Evolutionary conservation across 2,329 filamentous ascomycete species (phyloP), one percentile per base, ranked within the genome.

Genomic region (Acrocalymma vagum): DNA sequence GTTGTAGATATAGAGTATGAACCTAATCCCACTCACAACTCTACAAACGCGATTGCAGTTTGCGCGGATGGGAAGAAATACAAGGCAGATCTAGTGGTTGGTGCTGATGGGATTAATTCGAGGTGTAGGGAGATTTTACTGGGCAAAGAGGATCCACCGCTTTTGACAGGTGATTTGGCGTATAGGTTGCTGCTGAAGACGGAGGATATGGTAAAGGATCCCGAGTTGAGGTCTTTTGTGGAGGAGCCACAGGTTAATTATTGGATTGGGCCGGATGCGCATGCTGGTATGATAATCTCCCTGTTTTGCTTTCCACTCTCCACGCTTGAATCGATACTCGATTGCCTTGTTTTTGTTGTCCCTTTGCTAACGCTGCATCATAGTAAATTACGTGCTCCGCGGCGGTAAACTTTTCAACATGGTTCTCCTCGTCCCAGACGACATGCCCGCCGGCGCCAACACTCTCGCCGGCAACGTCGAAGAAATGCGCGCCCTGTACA

Each of bases 401-500:
- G 70, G 72, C 21, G 76, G 73, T 14, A 67, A 75, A 36, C 63
- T 75, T 6, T 76, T 78, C 61, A 79, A 79, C 55, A 76, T 79
- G 71, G 76, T 79, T 0, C 60, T 79, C 1, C 61, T 79, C 0
- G 75, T 78, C 0, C 77, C 76, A 0, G 77, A 79, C 38, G 74
- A 79, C 33, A 73, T 79, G 58, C 77, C 76, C 3, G 67, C 62
- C 1, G 69, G 68, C 3, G 62, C 70, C 2, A 72, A 71, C 13
- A 78, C 72, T 3, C 66, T 78, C 0, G 67, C 74, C 10, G 79
- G 77, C 3, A 76, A 77, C 38, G 73, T 83, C 3, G 69, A 78
- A 22, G 77, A 81, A 49, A 80, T 80, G 77, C 72, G 73, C 31
- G 73, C 73, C 0, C 66, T 79, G 5, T 84, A 79, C 48, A 69